A percentile compares a stretch with the other conserved stretches of the same genome.
phyloP scores from a whole-genome alignment of 257 asterid genomes.

The Phtheirospermum japonicum region DNA sequence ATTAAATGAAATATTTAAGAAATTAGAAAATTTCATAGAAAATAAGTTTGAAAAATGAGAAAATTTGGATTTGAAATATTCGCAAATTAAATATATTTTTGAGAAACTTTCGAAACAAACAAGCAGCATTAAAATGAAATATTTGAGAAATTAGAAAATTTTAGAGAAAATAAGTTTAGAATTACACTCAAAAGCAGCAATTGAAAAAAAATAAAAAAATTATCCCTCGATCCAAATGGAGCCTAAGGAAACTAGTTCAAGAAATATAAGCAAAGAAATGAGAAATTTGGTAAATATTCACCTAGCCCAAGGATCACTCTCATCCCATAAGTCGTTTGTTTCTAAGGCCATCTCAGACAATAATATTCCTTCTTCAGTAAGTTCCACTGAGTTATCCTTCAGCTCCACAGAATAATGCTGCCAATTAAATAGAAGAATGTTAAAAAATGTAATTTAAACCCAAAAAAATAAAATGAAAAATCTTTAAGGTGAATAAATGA shows the following conservation, averaged over 20 bases:
- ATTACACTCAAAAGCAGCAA: constrained; percentile 17
- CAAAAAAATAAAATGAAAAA: background rate
- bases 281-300: constrained; percentile 32
- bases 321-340: constrained; percentile 96
- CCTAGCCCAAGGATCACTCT: constrained; percentile 99
- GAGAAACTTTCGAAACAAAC: too few relatives aligned
- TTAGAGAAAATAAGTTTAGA: constrained; percentile 11
- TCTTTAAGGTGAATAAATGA: background rate
- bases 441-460: background rate
- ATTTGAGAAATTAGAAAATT: too few relatives aligned
- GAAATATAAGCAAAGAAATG: constrained; percentile 8
- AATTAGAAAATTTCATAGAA: background rate
- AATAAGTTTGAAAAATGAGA: background rate
- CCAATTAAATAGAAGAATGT: constrained; percentile 27
- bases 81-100: too few relatives aligned
- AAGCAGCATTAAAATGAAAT: too few relatives aligned
- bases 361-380: constrained; percentile 86
- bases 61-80: too few relatives aligned
- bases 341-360: constrained; percentile 96
- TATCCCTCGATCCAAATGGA: constrained; percentile 3
- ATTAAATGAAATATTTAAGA: constrained; percentile 24
- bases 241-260: constrained; percentile 15
- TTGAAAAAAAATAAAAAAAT: constrained; percentile 13
- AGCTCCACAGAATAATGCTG: constrained; percentile 93
- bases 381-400: constrained; percentile 90